These are phyloP conservation scores for Phytophthora syringae DNA, from an alignment of 352 stramenopile species.

Conservation along the genomic window DNA sequence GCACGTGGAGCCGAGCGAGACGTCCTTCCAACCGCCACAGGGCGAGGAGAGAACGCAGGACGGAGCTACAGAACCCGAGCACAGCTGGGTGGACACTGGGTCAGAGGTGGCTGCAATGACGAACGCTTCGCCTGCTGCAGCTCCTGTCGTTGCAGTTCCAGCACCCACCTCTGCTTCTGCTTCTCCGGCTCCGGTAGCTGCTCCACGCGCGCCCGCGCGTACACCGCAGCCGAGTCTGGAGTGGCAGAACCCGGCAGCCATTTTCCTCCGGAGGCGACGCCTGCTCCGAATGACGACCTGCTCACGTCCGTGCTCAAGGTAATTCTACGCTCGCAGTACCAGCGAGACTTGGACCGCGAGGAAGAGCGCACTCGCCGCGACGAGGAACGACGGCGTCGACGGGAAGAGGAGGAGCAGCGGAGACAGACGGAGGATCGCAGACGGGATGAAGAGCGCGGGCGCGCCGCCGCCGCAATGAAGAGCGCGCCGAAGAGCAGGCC, in stretches of 20 bases:
- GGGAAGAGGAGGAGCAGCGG: constrained; percentile 36
- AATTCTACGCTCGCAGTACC: constrained; percentile 43
- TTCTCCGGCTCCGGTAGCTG: constrained; percentile 2
- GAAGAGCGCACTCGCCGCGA: constrained; percentile 35
- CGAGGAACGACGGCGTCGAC: constrained; percentile 35
- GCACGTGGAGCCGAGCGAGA: constrained; percentile 21
- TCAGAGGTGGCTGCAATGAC: constrained; percentile 9
- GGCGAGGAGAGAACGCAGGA: constrained; percentile 29
- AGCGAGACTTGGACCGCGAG: constrained; percentile 44
- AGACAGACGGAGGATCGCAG: constrained; percentile 42
- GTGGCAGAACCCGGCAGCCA: constrained; percentile 28
- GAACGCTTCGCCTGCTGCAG: not conserved
- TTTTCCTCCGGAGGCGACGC: constrained; percentile 24
- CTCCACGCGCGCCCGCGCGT: constrained; percentile 11
- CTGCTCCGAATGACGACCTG: constrained; percentile 34
- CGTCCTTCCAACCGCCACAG: constrained; percentile 23
- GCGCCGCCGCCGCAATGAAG: constrained; percentile 34
- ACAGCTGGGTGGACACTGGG: constrained; percentile 30
- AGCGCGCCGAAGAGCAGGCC: constrained; percentile 37
- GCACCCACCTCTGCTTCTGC: not conserved
- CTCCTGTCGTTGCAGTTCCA: not conserved
- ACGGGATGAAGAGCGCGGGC: constrained; percentile 43
- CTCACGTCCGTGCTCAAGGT: constrained; percentile 45
- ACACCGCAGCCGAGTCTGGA: constrained; percentile 12
- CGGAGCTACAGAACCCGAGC: constrained; percentile 29